Conservation (phyloP, 345 rosid species). For the Jatropha curcas region DNA sequence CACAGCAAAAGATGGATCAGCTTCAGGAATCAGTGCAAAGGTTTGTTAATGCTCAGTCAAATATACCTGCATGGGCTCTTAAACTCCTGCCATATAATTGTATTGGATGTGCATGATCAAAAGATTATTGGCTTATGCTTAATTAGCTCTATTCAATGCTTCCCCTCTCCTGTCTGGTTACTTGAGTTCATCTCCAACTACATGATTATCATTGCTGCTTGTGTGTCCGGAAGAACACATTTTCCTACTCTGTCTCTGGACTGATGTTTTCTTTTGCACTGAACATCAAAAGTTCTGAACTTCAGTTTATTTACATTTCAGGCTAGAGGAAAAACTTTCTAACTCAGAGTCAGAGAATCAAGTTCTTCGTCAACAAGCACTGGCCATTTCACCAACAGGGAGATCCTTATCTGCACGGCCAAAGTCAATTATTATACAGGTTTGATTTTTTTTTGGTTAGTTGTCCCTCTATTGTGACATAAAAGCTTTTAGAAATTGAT, state of each 20-base stretch:
- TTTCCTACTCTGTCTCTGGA: slow-evolving; percentile 1
- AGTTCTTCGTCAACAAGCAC: slow-evolving; percentile 97
- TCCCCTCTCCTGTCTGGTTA: neutral
- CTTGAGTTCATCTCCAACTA: neutral
- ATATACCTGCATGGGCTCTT: too few relatives aligned
- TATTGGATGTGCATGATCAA: too few relatives aligned
- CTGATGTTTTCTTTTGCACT: slow-evolving; percentile 20
- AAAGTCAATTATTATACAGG: slow-evolving; percentile 74
- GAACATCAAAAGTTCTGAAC: slow-evolving; percentile 1
- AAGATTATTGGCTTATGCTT: neutral
- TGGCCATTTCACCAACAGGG: slow-evolving; percentile 91
- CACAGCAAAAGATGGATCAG: slow-evolving; percentile 76
- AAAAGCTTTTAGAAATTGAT: slow-evolving; percentile 22
- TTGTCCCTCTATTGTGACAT: slow-evolving; percentile 12
- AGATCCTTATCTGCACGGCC: slow-evolving; percentile 67
- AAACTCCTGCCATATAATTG: too few relatives aligned
- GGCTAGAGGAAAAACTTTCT: slow-evolving; percentile 93
- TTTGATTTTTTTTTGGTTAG: slow-evolving; percentile 25
- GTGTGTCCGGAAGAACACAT: neutral
- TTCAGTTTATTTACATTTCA: slow-evolving; percentile 25
- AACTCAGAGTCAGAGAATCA: slow-evolving; percentile 97
- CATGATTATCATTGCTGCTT: neutral
- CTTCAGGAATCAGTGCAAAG: slow-evolving; percentile 96
- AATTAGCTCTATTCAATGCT: slow-evolving; percentile 1
- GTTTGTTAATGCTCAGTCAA: slow-evolving; percentile 51